A percentile compares a stretch with the other conserved stretches of the same genome.
These are phyloP conservation scores for Coemansia sp. DNA, from an alignment of 192 early-diverging fungal genomes.

Conservation along the genomic window DNA sequence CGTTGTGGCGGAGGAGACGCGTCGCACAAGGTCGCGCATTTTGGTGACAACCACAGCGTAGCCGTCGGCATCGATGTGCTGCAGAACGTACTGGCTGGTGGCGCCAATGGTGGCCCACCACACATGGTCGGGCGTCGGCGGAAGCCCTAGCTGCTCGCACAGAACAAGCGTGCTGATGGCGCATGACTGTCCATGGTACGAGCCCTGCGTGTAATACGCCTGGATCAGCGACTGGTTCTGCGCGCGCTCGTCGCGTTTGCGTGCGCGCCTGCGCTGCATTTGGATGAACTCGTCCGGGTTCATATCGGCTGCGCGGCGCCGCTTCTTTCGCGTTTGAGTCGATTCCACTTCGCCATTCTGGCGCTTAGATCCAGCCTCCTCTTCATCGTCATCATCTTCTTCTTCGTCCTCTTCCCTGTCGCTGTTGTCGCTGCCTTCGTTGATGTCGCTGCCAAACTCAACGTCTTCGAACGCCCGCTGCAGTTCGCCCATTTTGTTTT, in stretches of 20 bases:
- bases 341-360: conserved; percentile 5
- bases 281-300: conserved; percentile 57
- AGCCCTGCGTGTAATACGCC: conserved; percentile 82
- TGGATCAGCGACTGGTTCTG: conserved; percentile 58
- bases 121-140: conserved; percentile 66
- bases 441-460: conserved; percentile 36
- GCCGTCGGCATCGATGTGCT: conserved; percentile 68
- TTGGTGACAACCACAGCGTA: conserved; percentile 66
- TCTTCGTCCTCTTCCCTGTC: conserved; percentile 17
- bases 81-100: conserved; percentile 76
- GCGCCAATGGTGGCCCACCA: conserved; percentile 89
- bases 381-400: conserved; percentile 6
- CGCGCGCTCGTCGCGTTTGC: conserved; percentile 36
- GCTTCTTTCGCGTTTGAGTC: conserved; percentile 2
- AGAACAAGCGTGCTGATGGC: conserved; percentile 73
- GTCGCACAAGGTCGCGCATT: conserved; percentile 72
- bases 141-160: conserved; percentile 71
- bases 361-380: conserved; percentile 8
- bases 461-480: conserved; percentile 66
- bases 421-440: conserved; percentile 8
- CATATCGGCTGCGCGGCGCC: conserved; percentile 22
- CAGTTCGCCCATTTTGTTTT: conserved; percentile 65
- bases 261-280: conserved; percentile 38
- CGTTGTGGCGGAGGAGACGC: conserved; percentile 45
- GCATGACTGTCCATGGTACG: conserved; percentile 76